Percentiles rank a stretch among this genome's conserved stretches.
These are phyloP conservation scores for Silene uniflora DNA, from an alignment of 148 eudicot species.

Conservation along the genomic window DNA sequence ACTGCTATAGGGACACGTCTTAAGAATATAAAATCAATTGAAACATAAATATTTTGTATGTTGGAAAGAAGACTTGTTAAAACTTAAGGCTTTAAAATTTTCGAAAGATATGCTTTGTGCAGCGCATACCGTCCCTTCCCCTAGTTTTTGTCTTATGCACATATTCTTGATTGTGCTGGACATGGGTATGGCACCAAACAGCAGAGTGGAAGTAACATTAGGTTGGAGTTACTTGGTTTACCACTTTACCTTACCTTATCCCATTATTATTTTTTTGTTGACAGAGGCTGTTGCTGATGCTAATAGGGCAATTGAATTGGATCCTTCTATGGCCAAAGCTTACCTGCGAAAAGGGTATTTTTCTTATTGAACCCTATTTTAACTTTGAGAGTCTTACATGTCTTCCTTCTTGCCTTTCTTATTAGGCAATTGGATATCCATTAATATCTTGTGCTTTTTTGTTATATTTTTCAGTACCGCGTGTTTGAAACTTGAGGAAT, in stretches of 20 bases:
- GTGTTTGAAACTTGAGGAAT: constrained; percentile 87
- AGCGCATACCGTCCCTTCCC: neutral
- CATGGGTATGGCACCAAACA: too few relatives aligned
- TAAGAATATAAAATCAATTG: too few relatives aligned
- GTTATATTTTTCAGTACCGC: constrained; percentile 48
- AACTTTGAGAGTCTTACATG: neutral
- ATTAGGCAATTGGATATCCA: neutral
- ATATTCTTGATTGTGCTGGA: too few relatives aligned
- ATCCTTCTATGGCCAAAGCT: constrained; percentile 76
- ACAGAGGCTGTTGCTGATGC: constrained; percentile 98
- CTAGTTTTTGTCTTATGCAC: neutral
- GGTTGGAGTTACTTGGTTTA: neutral
- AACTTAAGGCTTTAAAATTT: too few relatives aligned
- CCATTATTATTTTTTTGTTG: constrained; percentile 18
- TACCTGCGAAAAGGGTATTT: constrained; percentile 84
- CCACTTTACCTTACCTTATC: neutral
- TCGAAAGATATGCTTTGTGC: neutral
- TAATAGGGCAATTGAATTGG: constrained; percentile 74
- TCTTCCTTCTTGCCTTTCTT: neutral
- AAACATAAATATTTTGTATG: too few relatives aligned
- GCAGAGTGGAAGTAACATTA: too few relatives aligned
- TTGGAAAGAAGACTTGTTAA: too few relatives aligned
- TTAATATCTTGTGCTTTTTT: neutral
- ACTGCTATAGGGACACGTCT: too few relatives aligned
- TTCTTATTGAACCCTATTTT: constrained; percentile 3